Percentiles rank a stretch among this genome's conserved stretches.
These are phyloP conservation scores for Lasiodiplodia sp. DNA, from an alignment of 2,329 filamentous ascomycete genomes.

Conservation along the genomic window DNA sequence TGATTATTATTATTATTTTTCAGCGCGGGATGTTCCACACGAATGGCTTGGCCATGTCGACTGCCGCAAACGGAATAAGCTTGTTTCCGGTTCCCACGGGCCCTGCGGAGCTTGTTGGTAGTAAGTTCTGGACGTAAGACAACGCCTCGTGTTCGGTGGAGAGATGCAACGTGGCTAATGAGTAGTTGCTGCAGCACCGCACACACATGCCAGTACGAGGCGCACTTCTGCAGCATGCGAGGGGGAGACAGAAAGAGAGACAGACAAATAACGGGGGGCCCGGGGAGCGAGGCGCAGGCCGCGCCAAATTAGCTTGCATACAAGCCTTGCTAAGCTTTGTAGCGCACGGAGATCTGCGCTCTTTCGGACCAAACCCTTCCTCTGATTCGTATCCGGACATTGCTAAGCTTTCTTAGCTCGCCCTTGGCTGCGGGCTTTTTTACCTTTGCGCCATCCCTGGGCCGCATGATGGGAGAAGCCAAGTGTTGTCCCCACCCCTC, in stretches of 20 bases:
- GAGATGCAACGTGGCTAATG: not conserved
- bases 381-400: not conserved
- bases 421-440: not conserved
- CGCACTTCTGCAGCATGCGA: too few relatives aligned
- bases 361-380: not conserved
- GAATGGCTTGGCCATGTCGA: not conserved
- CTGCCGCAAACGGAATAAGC: not conserved
- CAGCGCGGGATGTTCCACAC: not conserved
- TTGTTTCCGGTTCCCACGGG: not conserved
- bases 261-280: not conserved
- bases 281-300: too few relatives aligned
- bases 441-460: not conserved
- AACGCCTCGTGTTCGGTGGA: conserved; percentile 2
- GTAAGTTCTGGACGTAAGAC: not conserved
- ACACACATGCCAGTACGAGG: too few relatives aligned
- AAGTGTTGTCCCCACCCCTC: not conserved
- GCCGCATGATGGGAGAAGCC: not conserved
- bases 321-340: conserved; percentile 18
- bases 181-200: not conserved
- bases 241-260: not conserved
- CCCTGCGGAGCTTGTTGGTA: not conserved
- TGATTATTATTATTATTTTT: not conserved
- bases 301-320: conserved; percentile 1
- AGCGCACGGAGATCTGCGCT: conserved; percentile 7
- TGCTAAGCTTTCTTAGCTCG: conserved; percentile 12